Evolutionary conservation across 2,329 filamentous ascomycete species (phyloP).

Genomic region (Apiospora marii): DNA sequence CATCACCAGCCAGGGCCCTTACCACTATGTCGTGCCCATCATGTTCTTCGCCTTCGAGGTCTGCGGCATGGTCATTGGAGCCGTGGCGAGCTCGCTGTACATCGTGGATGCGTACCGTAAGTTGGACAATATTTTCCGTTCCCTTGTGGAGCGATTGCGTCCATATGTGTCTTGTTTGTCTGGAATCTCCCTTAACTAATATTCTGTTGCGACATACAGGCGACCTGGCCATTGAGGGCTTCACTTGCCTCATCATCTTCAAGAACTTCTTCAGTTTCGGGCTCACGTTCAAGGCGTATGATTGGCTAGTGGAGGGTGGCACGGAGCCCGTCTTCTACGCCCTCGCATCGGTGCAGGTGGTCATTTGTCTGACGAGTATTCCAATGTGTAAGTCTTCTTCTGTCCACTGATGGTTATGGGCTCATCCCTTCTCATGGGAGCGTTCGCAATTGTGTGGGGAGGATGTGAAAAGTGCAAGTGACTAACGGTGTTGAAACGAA

Average conservation of each 20-base stretch:
- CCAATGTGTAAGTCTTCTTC: slow-evolving; percentile 73
- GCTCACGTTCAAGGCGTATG: slow-evolving; percentile 82
- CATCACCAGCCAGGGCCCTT: slow-evolving; percentile 71
- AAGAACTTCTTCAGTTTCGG: slow-evolving; percentile 94
- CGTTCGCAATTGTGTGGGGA: no score
- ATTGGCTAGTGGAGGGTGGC: slow-evolving; percentile 78
- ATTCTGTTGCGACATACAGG: slow-evolving; percentile 50
- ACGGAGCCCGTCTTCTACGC: slow-evolving; percentile 70
- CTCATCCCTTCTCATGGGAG: no score
- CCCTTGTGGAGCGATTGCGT: slow-evolving; percentile 12
- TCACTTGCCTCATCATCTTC: slow-evolving; percentile 90
- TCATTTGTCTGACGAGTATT: slow-evolving; percentile 76
- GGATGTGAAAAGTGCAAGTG: no score
- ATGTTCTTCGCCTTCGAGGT: slow-evolving; percentile 87
- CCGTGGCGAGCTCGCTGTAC: slow-evolving; percentile 85
- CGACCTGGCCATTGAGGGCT: slow-evolving; percentile 84
- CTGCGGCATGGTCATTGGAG: slow-evolving; percentile 89
- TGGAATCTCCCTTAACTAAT: neutral
- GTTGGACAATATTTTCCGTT: slow-evolving; percentile 35
- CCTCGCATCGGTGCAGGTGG: slow-evolving; percentile 79
- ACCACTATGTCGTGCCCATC: slow-evolving; percentile 77
- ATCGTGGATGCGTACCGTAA: slow-evolving; percentile 90
- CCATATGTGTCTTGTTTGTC: neutral
- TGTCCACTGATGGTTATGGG: slow-evolving; percentile 20
- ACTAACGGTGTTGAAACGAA: neutral